Conservation (phyloP, 495 filamentous ascomycete species). For the Penicillium simplicissimum region DNA sequence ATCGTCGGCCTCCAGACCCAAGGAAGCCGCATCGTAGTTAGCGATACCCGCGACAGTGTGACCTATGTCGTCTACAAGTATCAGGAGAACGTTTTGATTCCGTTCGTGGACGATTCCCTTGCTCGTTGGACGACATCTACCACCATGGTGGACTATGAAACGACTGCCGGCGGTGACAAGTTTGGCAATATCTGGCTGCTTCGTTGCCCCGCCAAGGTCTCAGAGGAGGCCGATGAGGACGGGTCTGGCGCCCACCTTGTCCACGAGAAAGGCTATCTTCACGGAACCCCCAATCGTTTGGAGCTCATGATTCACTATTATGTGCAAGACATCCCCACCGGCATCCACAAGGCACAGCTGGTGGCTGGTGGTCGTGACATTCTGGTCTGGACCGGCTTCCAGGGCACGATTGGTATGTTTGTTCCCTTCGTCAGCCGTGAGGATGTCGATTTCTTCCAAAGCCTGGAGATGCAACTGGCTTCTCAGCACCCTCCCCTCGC, state of each 20-base stretch:
- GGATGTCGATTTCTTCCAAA: conserved; percentile 97
- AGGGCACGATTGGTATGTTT: conserved; percentile 89
- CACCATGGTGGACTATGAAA: conserved; percentile 97
- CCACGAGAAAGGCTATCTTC: conserved; percentile 84
- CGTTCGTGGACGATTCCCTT: conserved; percentile 87
- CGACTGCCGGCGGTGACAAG: conserved; percentile 91
- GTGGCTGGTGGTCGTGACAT: conserved; percentile 91
- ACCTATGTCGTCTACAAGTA: conserved; percentile 93
- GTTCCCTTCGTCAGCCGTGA: conserved; percentile 88
- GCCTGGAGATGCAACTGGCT: conserved; percentile 81
- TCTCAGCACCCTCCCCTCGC: conserved; percentile 82
- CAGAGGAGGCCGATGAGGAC: conserved; percentile 88
- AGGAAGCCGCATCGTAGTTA: conserved; percentile 86
- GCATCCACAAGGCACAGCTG: conserved; percentile 83
- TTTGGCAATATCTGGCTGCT: conserved; percentile 96
- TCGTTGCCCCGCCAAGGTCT: conserved; percentile 81
- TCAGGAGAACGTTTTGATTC: conserved; percentile 84
- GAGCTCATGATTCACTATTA: conserved; percentile 85
- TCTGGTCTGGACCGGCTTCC: conserved; percentile 89
- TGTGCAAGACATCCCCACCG: conserved; percentile 88
- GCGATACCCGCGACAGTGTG: conserved; percentile 87
- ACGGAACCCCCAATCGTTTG: conserved; percentile 82
- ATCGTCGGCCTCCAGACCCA: conserved; percentile 89
- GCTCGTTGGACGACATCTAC: conserved; percentile 85
- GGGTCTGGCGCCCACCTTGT: conserved; percentile 85